These are phyloP conservation scores for Pisolithus orientalis DNA, from an alignment of 768 basidiomycete species.

Conservation along the genomic window DNA sequence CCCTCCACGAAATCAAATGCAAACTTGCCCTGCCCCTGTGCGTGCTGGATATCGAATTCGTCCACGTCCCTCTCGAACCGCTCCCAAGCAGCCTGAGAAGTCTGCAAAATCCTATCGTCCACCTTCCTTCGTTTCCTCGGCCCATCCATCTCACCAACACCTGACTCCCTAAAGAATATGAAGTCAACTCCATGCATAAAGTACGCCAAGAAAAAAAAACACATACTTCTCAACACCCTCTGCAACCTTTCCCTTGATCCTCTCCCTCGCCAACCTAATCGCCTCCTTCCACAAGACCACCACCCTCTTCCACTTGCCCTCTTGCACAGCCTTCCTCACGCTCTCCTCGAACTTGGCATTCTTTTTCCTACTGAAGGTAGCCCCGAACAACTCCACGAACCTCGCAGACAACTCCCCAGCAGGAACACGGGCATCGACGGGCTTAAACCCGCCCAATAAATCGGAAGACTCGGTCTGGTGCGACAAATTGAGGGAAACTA, in stretches of 20 bases:
- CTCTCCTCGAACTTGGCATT: conserved; percentile 83
- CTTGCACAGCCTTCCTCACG: conserved; percentile 73
- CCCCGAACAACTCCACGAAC: conserved; percentile 77
- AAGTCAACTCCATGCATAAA: neutral
- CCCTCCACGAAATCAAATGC: conserved; percentile 96
- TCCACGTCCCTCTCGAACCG: conserved; percentile 61
- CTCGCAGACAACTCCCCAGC: conserved; percentile 62
- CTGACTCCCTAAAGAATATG: conserved; percentile 5
- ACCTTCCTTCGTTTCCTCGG: conserved; percentile 72
- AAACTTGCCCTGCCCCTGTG: conserved; percentile 83
- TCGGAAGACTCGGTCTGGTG: conserved; percentile 96
- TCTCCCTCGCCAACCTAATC: conserved; percentile 58
- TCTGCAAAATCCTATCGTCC: conserved; percentile 35
- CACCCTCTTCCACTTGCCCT: conserved; percentile 80
- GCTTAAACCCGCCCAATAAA: conserved; percentile 91
- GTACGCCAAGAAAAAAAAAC: neutral
- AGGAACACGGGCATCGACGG: conserved; percentile 82
- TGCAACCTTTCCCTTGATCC: conserved; percentile 37
- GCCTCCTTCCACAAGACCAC: conserved; percentile 83
- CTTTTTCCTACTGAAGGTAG: conserved; percentile 84
- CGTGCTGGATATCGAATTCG: conserved; percentile 84
- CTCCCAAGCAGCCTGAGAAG: conserved; percentile 56
- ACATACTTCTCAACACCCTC: conserved; percentile 23
- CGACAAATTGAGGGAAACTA: conserved; percentile 89
- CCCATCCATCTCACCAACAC: conserved; percentile 29